phyloP scores from a whole-genome alignment of 2,329 filamentous ascomycete species.

The Seiridium cupressi region DNA sequence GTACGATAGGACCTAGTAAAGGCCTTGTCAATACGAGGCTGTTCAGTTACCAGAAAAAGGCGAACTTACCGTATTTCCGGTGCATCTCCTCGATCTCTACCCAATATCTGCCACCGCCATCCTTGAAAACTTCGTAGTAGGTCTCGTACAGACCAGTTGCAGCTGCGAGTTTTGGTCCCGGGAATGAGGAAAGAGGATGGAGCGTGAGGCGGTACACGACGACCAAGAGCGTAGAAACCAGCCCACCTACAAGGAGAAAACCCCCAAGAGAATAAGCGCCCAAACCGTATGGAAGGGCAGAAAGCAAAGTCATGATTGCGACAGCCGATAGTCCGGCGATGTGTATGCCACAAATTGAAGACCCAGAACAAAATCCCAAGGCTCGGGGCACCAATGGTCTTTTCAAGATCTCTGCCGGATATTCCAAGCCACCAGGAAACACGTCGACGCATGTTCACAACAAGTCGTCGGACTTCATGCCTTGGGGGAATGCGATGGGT shows the following conservation, averaged over 20 bases:
- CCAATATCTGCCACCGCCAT: slow-evolving; percentile 22
- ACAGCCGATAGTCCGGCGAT: background rate
- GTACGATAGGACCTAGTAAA: background rate
- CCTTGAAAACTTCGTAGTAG: slow-evolving; percentile 20
- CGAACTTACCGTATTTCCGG: slow-evolving; percentile 15
- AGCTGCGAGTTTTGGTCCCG: slow-evolving; percentile 18
- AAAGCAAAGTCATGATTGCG: background rate
- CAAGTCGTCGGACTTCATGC: background rate
- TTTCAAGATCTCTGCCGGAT: too few relatives aligned
- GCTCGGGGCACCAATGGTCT: too few relatives aligned
- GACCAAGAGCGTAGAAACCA: slow-evolving; percentile 1
- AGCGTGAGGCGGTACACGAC: slow-evolving; percentile 17
- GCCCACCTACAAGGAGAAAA: background rate
- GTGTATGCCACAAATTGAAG: background rate
- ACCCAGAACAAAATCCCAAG: too few relatives aligned
- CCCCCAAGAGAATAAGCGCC: background rate
- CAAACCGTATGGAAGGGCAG: background rate
- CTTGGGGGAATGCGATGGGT: background rate
- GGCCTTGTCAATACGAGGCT: background rate
- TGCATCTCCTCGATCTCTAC: slow-evolving; percentile 22
- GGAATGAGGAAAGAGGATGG: slow-evolving; percentile 18
- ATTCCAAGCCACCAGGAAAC: background rate
- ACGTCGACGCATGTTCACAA: background rate
- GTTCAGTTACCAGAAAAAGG: background rate
- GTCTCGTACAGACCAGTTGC: slow-evolving; percentile 20